Evolutionary conservation across 257 asterid species (phyloP), one percentile per base, ranked within the genome.

Genomic region (Knoxia roxburghii): DNA sequence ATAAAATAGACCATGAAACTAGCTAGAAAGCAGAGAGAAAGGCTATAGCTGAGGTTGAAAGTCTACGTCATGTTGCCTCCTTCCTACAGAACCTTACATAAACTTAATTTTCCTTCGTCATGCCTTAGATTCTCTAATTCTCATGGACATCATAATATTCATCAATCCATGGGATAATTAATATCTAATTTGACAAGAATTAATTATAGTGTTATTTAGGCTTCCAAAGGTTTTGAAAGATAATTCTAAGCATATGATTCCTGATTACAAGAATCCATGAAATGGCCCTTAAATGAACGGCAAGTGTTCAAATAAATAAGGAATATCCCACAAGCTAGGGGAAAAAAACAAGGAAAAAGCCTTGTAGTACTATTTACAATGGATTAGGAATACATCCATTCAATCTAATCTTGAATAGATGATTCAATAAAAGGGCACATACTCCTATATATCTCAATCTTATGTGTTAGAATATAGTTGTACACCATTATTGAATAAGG

Each of bases 161-260:
- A n/a, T n/a, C n/a, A n/a, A n/a, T n/a, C n/a, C n/a, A n/a, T n/a
- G n/a, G n/a, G n/a, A n/a, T n/a, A n/a, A n/a, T n/a, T n/a, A n/a
- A n/a, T n/a, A n/a, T n/a, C n/a, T n/a, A n/a, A n/a, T n/a, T n/a
- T n/a, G n/a, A n/a, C n/a, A n/a, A n/a, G n/a, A n/a, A n/a, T n/a
- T n/a, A n/a, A n/a, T 9, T 56, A 52, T 64, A 26, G 72, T 54
- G 57, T 59, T 13, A 0, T 29, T 75, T n/a, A 67, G 67, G 65
- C 78, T 65, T 75, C 56, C n/a, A 64, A 39, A 59, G 15, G 46
- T 66, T 54, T 30, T 35, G 69, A 39, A 59, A 67, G 64, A 61
- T 48, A 77, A 83, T 79, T 79, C 78, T 40, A 24, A 66, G 92
- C 78, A 86, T 79, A 64, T 64, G 87, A 81, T 86, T 83, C 88